Percentiles rank a stretch among this genome's conserved stretches.
phyloP scores from a whole-genome alignment of 306 rosid genomes.

The Trifolium fragiferum region DNA sequence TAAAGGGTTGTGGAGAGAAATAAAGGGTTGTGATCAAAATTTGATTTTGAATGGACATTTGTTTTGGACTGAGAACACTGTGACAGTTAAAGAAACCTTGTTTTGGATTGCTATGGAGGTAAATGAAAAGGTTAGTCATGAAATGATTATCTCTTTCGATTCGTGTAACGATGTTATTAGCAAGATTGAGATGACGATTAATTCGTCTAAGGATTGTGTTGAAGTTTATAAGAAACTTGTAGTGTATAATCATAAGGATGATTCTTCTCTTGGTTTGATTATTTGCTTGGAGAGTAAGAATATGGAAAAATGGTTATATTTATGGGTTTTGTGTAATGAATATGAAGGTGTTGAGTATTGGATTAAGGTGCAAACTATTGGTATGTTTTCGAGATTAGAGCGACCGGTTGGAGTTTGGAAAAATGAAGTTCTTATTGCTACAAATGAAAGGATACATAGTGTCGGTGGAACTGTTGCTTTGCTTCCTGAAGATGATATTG shows the following conservation, averaged over 20 bases:
- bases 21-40: constrained; percentile 15
- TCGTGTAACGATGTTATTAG: background rate
- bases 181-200: constrained; percentile 28
- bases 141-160: constrained; percentile 38
- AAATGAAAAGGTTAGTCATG: constrained; percentile 10
- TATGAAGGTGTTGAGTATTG: constrained; percentile 32
- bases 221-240: constrained; percentile 39
- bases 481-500: constrained; percentile 36
- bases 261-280: constrained; percentile 28
- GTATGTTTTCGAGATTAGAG: constrained; percentile 20
- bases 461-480: constrained; percentile 23
- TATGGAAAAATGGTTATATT: constrained; percentile 30
- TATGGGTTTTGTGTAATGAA: constrained; percentile 41
- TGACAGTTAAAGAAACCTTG: constrained; percentile 16
- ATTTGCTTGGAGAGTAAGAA: constrained; percentile 18
- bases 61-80: constrained; percentile 47
- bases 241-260: constrained; percentile 9
- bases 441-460: constrained; percentile 20
- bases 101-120: constrained; percentile 48
- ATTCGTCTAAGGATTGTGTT: background rate
- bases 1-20: constrained; percentile 39
- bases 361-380: constrained; percentile 12
- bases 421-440: constrained; percentile 44
- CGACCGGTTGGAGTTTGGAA: constrained; percentile 43
- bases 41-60: constrained; percentile 33